A percentile compares a stretch with the other conserved stretches of the same genome.
Conservation (phyloP, 805 yeast genomes). For the Kregervanrija delftensis region DNA sequence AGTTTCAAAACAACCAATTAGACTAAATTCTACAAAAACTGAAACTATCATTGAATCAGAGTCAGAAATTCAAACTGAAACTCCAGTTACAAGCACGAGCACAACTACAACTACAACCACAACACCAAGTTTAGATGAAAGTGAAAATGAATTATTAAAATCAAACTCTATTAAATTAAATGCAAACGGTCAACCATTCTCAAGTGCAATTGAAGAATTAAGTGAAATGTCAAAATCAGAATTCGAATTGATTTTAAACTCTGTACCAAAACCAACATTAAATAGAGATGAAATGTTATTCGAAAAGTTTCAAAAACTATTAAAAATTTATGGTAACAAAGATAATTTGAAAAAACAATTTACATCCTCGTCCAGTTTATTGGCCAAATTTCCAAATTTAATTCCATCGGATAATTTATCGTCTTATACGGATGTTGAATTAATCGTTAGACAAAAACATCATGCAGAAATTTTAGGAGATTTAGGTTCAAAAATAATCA, state of each 20-base stretch:
- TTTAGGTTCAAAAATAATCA: constrained; percentile 58
- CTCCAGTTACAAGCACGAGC: background rate
- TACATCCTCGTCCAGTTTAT: constrained; percentile 19
- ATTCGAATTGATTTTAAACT: constrained; percentile 20
- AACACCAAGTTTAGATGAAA: background rate
- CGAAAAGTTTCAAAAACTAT: constrained; percentile 21
- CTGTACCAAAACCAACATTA: constrained; percentile 22
- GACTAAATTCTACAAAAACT: constrained; percentile 1
- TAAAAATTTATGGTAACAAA: constrained; percentile 20
- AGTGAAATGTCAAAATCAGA: constrained; percentile 18
- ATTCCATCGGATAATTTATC: constrained; percentile 51
- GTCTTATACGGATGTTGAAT: constrained; percentile 73
- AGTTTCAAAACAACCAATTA: constrained; percentile 1
- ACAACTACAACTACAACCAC: too few species aligned
- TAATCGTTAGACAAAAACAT: constrained; percentile 64
- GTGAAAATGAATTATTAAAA: background rate
- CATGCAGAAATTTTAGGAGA: constrained; percentile 47
- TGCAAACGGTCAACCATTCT: constrained; percentile 7
- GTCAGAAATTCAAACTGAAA: background rate
- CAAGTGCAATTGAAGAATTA: constrained; percentile 12
- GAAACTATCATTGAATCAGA: background rate
- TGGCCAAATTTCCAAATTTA: constrained; percentile 50
- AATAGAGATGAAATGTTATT: constrained; percentile 23
- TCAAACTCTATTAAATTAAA: constrained; percentile 2
- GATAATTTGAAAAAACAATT: constrained; percentile 18